These are phyloP conservation scores for Thraustochytrium sp. DNA, from an alignment of 352 stramenopile genomes.

Conservation along the genomic window DNA sequence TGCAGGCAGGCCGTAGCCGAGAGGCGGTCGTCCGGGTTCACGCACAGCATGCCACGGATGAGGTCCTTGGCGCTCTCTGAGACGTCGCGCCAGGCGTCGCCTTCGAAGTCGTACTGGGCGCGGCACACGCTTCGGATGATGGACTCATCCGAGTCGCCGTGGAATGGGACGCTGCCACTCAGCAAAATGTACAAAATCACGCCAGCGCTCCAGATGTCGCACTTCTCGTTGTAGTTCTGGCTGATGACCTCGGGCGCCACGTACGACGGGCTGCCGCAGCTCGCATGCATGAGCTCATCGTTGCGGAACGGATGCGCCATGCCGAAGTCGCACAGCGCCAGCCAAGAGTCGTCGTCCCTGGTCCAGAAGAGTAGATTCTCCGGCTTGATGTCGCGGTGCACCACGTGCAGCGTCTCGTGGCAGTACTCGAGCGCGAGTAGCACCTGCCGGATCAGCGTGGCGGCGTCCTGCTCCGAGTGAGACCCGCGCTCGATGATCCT, in stretches of 20 bases:
- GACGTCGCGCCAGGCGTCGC: slow-evolving; percentile 83
- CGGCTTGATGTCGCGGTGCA: slow-evolving; percentile 42
- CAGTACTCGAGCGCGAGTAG: slow-evolving; percentile 64
- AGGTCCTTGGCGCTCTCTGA: slow-evolving; percentile 78
- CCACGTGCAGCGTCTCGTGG: not conserved
- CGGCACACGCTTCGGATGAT: slow-evolving; percentile 80
- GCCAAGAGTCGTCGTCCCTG: slow-evolving; percentile 78
- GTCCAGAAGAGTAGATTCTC: slow-evolving; percentile 37
- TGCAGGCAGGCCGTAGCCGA: slow-evolving; percentile 21
- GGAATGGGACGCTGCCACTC: slow-evolving; percentile 51
- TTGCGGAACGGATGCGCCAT: slow-evolving; percentile 47
- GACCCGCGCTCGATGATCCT: slow-evolving; percentile 71
- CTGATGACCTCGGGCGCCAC: slow-evolving; percentile 53
- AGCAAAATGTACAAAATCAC: slow-evolving; percentile 55
- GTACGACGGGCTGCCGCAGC: slow-evolving; percentile 45
- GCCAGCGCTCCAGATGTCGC: slow-evolving; percentile 53
- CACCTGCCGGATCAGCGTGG: slow-evolving; percentile 70
- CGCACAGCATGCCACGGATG: slow-evolving; percentile 39
- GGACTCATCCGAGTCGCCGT: slow-evolving; percentile 56
- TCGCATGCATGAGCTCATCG: not conserved
- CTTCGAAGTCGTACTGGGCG: slow-evolving; percentile 76
- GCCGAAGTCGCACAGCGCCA: slow-evolving; percentile 77
- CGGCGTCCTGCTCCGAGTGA: slow-evolving; percentile 73
- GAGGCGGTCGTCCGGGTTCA: slow-evolving; percentile 34
- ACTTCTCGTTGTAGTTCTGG: slow-evolving; percentile 46